phyloP scores from a whole-genome alignment of 108 stramenopile genomes.

The Bacterosira constricta region DNA sequence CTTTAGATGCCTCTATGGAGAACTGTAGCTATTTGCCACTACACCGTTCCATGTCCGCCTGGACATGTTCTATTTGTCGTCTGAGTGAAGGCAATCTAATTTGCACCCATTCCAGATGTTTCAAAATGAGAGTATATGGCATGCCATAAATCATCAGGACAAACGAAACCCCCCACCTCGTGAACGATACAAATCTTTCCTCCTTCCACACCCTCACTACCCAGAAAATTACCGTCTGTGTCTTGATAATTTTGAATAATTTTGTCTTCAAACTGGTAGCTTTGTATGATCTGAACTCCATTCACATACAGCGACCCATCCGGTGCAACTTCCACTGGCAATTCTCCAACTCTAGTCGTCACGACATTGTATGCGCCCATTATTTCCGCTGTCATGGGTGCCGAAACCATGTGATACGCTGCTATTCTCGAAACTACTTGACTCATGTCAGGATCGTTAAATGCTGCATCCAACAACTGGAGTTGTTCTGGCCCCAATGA shows the following conservation, averaged over 20 bases:
- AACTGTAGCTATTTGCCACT: no score
- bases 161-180: constrained; percentile 21
- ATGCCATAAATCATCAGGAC: constrained; percentile 23
- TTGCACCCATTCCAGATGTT: no score
- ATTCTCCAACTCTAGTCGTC: constrained; percentile 18
- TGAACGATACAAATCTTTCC: constrained; percentile 12
- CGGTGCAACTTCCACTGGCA: constrained; percentile 1
- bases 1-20: no score
- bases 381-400: constrained; percentile 11
- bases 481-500: not conserved
- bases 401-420: constrained; percentile 27
- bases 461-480: constrained; percentile 1
- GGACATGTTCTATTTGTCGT: no score
- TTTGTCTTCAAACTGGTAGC: constrained; percentile 21
- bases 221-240: constrained; percentile 10
- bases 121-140: not conserved
- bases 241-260: constrained; percentile 4
- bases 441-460: not conserved
- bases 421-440: constrained; percentile 3
- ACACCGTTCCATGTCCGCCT: no score
- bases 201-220: not conserved
- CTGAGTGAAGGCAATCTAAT: no score
- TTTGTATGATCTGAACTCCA: constrained; percentile 8
- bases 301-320: constrained; percentile 22
- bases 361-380: constrained; percentile 15